A percentile compares a stretch with the other conserved stretches of the same genome.
Conservation (phyloP, 805 yeast species). For the Tetrapisispora phaffii region DNA sequence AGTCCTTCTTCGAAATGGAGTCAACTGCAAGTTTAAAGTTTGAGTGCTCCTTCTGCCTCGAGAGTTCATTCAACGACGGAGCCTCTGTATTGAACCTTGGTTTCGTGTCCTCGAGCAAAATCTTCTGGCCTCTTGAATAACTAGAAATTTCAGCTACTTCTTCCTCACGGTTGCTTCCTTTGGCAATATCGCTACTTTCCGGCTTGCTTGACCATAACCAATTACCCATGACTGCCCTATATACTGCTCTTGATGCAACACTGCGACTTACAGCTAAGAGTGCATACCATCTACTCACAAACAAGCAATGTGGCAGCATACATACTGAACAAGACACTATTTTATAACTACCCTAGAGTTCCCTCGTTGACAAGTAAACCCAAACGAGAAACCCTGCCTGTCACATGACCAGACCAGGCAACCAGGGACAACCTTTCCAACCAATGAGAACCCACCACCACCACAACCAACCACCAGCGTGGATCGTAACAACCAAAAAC, state of each 20-base stretch:
- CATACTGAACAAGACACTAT: too few relatives aligned
- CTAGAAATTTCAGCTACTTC: slow-evolving; percentile 10
- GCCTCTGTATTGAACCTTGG: slow-evolving; percentile 31
- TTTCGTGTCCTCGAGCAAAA: slow-evolving; percentile 33
- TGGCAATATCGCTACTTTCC: background rate
- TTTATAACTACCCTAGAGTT: too few relatives aligned
- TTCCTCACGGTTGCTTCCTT: too few relatives aligned
- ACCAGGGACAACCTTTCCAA: background rate
- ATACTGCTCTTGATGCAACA: background rate
- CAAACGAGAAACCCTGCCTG: too few relatives aligned
- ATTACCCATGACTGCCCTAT: background rate
- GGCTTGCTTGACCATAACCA: background rate
- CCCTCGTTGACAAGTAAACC: too few relatives aligned
- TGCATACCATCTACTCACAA: background rate
- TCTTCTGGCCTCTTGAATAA: slow-evolving; percentile 29
- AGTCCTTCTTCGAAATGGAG: slow-evolving; percentile 40
- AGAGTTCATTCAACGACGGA: slow-evolving; percentile 10
- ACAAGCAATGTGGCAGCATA: too few relatives aligned
- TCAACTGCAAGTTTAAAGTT: slow-evolving; percentile 33
- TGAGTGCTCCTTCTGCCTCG: slow-evolving; percentile 7
- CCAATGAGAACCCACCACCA: background rate
- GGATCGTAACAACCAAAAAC: too few relatives aligned
- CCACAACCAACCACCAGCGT: too few relatives aligned
- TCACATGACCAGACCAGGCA: background rate
- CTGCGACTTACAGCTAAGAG: background rate